Evolutionary conservation across 2,329 filamentous ascomycete genomes (phyloP).

Genomic region (Orbilia blumenaviensis): DNA sequence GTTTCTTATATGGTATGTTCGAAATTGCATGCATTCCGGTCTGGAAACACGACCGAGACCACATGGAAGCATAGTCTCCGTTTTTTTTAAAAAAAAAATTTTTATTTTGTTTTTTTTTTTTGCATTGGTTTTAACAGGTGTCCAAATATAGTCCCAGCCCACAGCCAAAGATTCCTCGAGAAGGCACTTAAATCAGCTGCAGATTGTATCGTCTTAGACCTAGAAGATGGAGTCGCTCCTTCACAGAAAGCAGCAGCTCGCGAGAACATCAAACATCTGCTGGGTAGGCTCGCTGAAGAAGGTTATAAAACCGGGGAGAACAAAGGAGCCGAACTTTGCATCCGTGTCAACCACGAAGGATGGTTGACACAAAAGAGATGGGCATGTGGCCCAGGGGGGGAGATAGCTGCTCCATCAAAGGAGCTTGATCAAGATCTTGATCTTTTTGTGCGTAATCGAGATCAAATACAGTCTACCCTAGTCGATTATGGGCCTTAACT

Average conservation of each 20-base stretch:
- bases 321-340: slow-evolving; percentile 27
- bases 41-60: too few species aligned
- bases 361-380: slow-evolving; percentile 13
- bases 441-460: slow-evolving; percentile 12
- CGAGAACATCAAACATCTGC: slow-evolving; percentile 20
- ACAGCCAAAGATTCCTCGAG: slow-evolving; percentile 32
- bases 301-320: slow-evolving; percentile 42
- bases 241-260: slow-evolving; percentile 19
- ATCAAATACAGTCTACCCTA: not conserved
- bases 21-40: not conserved
- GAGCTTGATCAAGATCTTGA: slow-evolving; percentile 38
- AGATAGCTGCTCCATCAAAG: not conserved
- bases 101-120: too few species aligned
- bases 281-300: slow-evolving; percentile 8
- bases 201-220: slow-evolving; percentile 46
- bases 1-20: slow-evolving; percentile 34
- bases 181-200: slow-evolving; percentile 28
- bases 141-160: slow-evolving; percentile 23
- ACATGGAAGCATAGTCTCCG: too few species aligned
- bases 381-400: not conserved
- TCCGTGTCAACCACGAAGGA: slow-evolving; percentile 40
- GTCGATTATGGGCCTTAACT: not conserved
- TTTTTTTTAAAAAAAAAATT: too few species aligned
- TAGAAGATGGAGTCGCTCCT: slow-evolving; percentile 44
- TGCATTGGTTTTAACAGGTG: not conserved